Evolutionary conservation across 179 eudicot species (phyloP), one percentile per base, ranked within the genome.

Genomic region (Carnegiea gigantea): DNA sequence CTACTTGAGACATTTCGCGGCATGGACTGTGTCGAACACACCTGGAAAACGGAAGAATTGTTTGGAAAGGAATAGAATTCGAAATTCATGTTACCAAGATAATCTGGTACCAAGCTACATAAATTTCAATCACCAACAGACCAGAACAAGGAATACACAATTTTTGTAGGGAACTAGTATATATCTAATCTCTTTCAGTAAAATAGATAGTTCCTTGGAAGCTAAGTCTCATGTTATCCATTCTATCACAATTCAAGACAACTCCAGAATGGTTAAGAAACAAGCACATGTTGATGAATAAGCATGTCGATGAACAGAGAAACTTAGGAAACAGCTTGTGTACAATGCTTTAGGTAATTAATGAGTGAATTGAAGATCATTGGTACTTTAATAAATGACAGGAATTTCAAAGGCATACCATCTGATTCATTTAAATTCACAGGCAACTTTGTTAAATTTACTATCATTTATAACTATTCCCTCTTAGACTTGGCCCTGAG

Each of bases 1-100:
- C 70, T 49, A 92, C 78, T 79, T 82, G 83, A 23, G 88, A 20
- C 78, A 87, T 82, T 81, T 84, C 90, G 79, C 82, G 5, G 71
- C 88, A 84, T 43, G 82, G 73, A 70, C 84, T 87, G 89, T 85
- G 12, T 2, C 1, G 13, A 62, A 23, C 68, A 62, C 68, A 77
- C 87, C 99, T 92, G 90, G 30, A 53, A 76, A 67, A 79, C 64
- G 44, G 43, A 62, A 8, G 62, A 48, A 26, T 70, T 3, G 59
- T 12, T 26, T 75, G 26, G 20, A 23, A 68, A 75, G 43, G 68
- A 62, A 62, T 21, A 62, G 26, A 0, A 62, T 23, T 21, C 23
- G 28, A 0, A 62, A 23, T 21, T 23, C 11, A 62, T 7, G 68
- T 23, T 9, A 23, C 68, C 30, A 0, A 0, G 28, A 21, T 21